Percentiles rank a stretch among this genome's conserved stretches.
Conservation (phyloP, 2,329 filamentous ascomycete genomes). For the Arachnopeziza araneosa region DNA sequence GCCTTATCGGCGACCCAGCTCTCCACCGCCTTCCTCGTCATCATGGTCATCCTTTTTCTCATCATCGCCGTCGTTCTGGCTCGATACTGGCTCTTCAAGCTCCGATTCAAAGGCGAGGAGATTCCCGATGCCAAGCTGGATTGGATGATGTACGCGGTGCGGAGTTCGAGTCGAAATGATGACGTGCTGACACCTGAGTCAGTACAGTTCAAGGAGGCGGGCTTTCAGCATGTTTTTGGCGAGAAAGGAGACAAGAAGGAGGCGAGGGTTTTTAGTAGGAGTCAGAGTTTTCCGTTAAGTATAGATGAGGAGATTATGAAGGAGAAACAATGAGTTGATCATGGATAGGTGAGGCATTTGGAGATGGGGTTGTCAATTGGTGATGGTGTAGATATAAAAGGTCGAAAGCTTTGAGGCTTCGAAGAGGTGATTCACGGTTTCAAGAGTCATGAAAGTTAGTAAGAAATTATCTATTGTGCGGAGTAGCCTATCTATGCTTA, state of each 20-base stretch:
- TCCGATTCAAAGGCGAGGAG: neutral
- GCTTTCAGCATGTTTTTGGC: neutral
- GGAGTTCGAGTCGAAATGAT: neutral
- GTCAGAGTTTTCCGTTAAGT: neutral
- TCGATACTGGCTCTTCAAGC: neutral
- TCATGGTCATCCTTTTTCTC: neutral
- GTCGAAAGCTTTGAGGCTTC: too few species aligned
- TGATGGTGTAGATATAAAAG: too few species aligned
- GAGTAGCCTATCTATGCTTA: too few species aligned
- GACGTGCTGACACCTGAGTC: neutral
- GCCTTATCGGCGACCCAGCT: neutral
- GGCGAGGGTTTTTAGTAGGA: neutral
- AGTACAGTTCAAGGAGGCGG: neutral
- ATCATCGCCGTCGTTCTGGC: neutral
- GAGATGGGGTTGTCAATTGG: neutral
- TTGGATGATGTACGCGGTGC: neutral
- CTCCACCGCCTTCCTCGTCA: neutral
- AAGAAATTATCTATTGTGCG: too few species aligned
- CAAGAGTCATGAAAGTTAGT: too few species aligned
- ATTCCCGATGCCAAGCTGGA: neutral
- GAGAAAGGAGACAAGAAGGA: neutral
- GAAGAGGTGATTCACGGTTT: too few species aligned
- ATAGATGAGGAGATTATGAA: too few species aligned
- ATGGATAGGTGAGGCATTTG: neutral
- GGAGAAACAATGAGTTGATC: too few species aligned